Percentiles rank a stretch among this genome's conserved stretches.
Evolutionary conservation across 768 basidiomycete genomes (phyloP).

Genomic region (Leccinum variicolor): DNA sequence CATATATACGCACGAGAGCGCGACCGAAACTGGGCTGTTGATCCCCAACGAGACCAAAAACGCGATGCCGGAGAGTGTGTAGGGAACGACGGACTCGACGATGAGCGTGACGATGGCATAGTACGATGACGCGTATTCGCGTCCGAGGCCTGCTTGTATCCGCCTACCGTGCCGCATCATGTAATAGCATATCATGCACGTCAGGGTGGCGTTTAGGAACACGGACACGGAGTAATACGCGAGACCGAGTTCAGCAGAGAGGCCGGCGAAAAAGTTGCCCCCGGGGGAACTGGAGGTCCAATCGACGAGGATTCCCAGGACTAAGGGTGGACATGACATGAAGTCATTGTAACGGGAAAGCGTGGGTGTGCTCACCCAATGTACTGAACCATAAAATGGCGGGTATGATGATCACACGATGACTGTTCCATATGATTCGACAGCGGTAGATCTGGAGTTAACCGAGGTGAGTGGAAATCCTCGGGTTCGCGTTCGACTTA

Average conservation of each 20-base stretch:
- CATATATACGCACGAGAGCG: constrained; percentile 12
- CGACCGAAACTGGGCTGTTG: constrained; percentile 9
- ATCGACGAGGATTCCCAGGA: constrained; percentile 14
- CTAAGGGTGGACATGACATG: constrained; percentile 7
- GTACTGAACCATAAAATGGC: constrained; percentile 21
- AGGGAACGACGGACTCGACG: constrained; percentile 25
- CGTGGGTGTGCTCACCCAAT: constrained; percentile 13
- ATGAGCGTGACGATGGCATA: constrained; percentile 9
- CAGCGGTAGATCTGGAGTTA: constrained; percentile 38
- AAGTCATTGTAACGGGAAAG: not conserved
- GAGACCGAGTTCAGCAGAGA: constrained; percentile 9
- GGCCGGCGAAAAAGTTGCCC: constrained; percentile 15
- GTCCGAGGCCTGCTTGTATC: constrained; percentile 11
- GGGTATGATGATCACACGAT: constrained; percentile 12
- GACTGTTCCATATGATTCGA: constrained; percentile 31
- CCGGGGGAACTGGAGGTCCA: constrained; percentile 14
- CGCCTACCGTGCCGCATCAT: constrained; percentile 8
- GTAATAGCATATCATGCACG: constrained; percentile 22
- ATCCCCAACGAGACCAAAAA: constrained; percentile 22
- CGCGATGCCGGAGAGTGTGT: constrained; percentile 21
- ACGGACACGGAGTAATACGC: constrained; percentile 16
- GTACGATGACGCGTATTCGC: constrained; percentile 16
- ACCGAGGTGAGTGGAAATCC: not conserved
- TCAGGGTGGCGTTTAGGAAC: constrained; percentile 16
- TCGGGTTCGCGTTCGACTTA: not conserved